Base-by-base conservation (phyloP, 2,329 filamentous ascomycete genomes). In the Pyricularia sp. region DNA sequence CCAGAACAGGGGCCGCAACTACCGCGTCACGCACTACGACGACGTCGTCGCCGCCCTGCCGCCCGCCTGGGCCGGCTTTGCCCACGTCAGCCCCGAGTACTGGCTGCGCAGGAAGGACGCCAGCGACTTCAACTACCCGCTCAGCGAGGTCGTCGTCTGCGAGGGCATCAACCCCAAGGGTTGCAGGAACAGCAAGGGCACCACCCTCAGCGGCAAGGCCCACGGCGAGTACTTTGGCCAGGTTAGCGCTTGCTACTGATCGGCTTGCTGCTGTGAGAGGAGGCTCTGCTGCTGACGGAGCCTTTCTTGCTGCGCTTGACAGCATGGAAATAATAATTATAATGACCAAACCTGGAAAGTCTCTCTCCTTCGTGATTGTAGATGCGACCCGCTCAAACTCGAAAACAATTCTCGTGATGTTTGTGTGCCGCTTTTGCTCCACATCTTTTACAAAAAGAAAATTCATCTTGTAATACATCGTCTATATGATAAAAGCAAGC, bases 31-130 rank as follows among this genome's bases (percentile, higher is more conserved):
- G 1, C 90, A 93, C 78, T 78, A 78, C 63, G 79, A 85, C 72
- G 91, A 93, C 76, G 87, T 88, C 0, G 85, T 93, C 1, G 88
- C 91, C 0, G 84, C 87, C 61, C 81, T 93, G 50, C 90, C 90
- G 0, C 85, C 88, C 10, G 77, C 86, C 69, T 68, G 85, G 63
- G 76, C 89, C 68, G 85, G 85, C 42, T 79, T 83, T 50, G 79
- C 84, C 55, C 90, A 92, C 77, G 85, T 86, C n/a, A 85, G 82
- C n/a, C 89, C 90, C 1, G 91, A 93, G 81, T 92, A 88, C 78
- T 92, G 86, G 83, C 80, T 90, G 42, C 75, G 79, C 9, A 75
- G 73, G 42, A 80, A 80, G 20, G 68, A 68, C 2, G 72, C 76
- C 20, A 73, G 71, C 66, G 78, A 77, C 9, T 72, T 76, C 58